Evolutionary conservation across 2,329 filamentous ascomycete species (phyloP).

Genomic region (Fusarium mexicanum): DNA sequence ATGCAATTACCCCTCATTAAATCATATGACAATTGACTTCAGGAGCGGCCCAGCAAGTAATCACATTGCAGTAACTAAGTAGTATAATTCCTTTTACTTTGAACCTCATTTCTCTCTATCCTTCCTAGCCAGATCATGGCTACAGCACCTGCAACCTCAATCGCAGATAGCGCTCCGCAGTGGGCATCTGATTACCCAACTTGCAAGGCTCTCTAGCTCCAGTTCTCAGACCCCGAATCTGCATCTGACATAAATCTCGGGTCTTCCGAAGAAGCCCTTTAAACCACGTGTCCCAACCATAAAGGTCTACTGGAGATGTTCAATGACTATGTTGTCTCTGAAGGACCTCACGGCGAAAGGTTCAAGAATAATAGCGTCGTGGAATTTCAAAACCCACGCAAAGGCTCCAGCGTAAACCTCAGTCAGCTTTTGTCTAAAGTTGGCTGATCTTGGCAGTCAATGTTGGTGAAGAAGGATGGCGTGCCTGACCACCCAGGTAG

Average conservation of each 20-base stretch:
- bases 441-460: accelerated
- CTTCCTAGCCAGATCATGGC: background rate
- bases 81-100: background rate
- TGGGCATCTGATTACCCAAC: background rate
- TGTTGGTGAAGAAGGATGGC: accelerated
- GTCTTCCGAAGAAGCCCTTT: accelerated
- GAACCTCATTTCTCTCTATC: background rate
- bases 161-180: background rate
- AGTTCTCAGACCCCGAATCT: background rate
- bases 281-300: background rate
- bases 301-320: accelerated
- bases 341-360: background rate
- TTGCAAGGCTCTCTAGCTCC: background rate
- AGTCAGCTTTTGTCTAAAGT: too few species aligned
- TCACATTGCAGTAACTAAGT: background rate
- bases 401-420: background rate
- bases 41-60: background rate
- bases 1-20: background rate
- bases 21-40: background rate
- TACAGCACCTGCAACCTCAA: accelerated
- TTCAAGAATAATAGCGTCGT: too few species aligned
- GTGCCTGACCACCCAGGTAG: background rate
- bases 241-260: background rate
- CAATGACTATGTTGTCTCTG: background rate
- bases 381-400: too few species aligned